Conservation (phyloP, 148 eudicot genomes). For the Amaranthus palmeri region DNA sequence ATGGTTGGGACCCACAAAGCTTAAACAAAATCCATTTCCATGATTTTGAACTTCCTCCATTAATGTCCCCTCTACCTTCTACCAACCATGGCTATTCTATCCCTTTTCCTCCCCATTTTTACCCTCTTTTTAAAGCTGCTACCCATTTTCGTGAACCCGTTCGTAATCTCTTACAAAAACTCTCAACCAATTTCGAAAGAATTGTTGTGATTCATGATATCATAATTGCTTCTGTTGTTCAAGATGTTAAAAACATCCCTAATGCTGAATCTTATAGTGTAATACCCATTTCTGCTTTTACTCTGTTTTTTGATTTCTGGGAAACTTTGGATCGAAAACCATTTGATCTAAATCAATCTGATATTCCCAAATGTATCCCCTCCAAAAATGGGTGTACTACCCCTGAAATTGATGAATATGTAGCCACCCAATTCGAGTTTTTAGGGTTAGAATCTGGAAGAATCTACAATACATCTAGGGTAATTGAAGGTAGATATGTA, state of each 20-base stretch:
- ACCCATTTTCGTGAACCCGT: constrained; percentile 21
- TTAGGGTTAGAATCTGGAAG: constrained; percentile 22
- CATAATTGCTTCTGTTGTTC: constrained; percentile 16
- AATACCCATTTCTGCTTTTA: constrained; percentile 16
- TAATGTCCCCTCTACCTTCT: constrained; percentile 14
- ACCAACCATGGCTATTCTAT: not conserved
- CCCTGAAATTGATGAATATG: constrained; percentile 16
- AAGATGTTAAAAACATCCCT: constrained; percentile 22
- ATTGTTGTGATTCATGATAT: constrained; percentile 23
- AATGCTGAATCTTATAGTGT: constrained; percentile 20
- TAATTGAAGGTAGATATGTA: constrained; percentile 33
- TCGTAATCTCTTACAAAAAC: constrained; percentile 15
- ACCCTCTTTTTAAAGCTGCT: constrained; percentile 20
- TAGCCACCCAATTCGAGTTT: not conserved
- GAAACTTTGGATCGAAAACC: constrained; percentile 21
- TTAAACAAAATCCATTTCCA: constrained; percentile 17
- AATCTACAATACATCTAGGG: constrained; percentile 25
- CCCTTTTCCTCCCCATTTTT: constrained; percentile 21
- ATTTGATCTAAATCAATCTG: constrained; percentile 11
- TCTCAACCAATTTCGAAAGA: constrained; percentile 15
- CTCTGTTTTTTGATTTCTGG: constrained; percentile 19
- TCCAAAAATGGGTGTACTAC: constrained; percentile 24
- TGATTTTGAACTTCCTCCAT: constrained; percentile 23
- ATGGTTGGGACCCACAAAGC: constrained; percentile 16
- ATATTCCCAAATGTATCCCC: constrained; percentile 18